Percentiles rank a stretch among this genome's conserved stretches.
These are phyloP conservation scores for Beta macrorhiza DNA, from an alignment of 179 eudicot species.

Conservation along the genomic window DNA sequence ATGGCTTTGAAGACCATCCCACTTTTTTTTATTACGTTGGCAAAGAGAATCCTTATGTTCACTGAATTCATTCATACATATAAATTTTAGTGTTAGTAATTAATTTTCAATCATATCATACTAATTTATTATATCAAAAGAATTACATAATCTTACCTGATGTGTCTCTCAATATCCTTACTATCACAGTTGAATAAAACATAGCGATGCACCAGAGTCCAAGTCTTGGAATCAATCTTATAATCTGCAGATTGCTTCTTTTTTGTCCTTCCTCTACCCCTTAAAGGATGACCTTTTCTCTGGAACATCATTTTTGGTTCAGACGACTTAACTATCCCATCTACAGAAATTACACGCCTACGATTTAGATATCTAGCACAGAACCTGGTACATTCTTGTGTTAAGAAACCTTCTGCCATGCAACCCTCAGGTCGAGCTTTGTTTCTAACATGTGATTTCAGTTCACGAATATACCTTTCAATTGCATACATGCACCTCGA, in stretches of 20 bases:
- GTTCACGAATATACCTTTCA: slow-evolving; percentile 6
- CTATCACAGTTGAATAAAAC: slow-evolving; percentile 3
- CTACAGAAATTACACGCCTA: neutral
- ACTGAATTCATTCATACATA: neutral
- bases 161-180: neutral
- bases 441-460: slow-evolving; percentile 19
- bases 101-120: neutral
- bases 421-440: slow-evolving; percentile 23
- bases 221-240: neutral
- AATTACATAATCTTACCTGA: neutral
- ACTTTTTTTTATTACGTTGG: neutral
- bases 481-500: slow-evolving; percentile 18
- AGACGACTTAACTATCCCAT: too few species aligned
- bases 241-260: neutral
- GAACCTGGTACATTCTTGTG: slow-evolving; percentile 12
- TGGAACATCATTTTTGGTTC: neutral
- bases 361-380: neutral
- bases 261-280: neutral
- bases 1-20: slow-evolving; percentile 12
- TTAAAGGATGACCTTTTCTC: neutral
- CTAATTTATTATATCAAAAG: neutral
- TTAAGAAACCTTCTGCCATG: slow-evolving; percentile 14
- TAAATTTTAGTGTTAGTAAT: neutral
- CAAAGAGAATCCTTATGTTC: neutral
- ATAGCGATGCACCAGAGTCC: slow-evolving; percentile 10